These are phyloP conservation scores for Kodamaea alishanica DNA, from an alignment of 1,139 yeast genomes.

Conservation along the genomic window DNA sequence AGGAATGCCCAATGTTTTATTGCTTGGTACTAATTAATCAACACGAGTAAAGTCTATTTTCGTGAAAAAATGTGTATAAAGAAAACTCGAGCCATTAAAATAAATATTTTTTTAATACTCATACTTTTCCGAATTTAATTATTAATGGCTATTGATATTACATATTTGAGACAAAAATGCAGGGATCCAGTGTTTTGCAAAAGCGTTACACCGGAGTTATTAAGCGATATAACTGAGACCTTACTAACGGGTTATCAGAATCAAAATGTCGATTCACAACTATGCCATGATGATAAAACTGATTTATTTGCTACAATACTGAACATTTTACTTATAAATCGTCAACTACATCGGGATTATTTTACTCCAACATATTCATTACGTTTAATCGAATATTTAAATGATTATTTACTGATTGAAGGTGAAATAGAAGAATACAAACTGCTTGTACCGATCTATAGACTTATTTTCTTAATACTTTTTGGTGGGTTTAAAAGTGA, in stretches of 20 bases:
- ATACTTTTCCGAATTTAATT: too few species aligned
- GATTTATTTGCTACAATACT: conserved; percentile 23
- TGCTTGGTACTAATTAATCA: too few species aligned
- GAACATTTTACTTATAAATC: conserved; percentile 28
- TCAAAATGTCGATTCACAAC: background rate
- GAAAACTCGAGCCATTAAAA: too few species aligned
- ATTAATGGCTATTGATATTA: conserved; percentile 4
- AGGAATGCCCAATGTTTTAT: too few species aligned
- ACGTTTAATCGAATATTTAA: conserved; percentile 15
- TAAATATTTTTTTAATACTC: too few species aligned
- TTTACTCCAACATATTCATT: conserved; percentile 22
- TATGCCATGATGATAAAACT: conserved; percentile 11
- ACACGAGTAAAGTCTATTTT: too few species aligned
- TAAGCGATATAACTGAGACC: conserved; percentile 16
- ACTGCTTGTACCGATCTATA: conserved; percentile 22
- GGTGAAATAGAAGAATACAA: conserved; percentile 11
- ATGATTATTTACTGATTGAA: conserved; percentile 9
- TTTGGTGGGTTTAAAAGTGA: conserved; percentile 18
- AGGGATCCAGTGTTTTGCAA: conserved; percentile 22
- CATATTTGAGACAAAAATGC: conserved; percentile 17
- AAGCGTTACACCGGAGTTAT: conserved; percentile 14
- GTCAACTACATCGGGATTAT: conserved; percentile 18
- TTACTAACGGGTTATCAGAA: background rate
- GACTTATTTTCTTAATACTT: conserved; percentile 26
- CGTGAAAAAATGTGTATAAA: too few species aligned